Conservation (phyloP, 208 protist species). For the Sergeia podlipaevii region DNA sequence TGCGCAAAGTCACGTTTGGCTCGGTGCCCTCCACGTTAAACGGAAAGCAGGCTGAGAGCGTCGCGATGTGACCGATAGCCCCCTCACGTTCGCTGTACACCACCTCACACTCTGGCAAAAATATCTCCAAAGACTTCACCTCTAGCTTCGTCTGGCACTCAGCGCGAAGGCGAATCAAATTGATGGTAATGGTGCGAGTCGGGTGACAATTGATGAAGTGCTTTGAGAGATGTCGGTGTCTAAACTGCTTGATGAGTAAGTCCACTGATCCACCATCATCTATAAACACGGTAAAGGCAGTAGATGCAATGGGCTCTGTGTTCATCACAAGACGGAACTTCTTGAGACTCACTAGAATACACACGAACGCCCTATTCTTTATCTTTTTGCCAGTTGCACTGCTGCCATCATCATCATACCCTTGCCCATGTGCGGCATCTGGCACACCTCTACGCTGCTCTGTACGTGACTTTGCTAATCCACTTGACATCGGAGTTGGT, state of each 20-base stretch:
- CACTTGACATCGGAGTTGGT: neutral
- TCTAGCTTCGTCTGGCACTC: conserved; percentile 87
- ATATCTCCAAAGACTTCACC: conserved; percentile 82
- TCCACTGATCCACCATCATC: conserved; percentile 54
- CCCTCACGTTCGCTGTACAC: conserved; percentile 32
- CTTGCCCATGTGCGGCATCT: neutral
- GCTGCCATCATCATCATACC: neutral
- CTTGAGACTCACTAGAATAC: conserved; percentile 59
- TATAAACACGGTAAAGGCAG: conserved; percentile 61
- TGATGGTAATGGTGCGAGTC: conserved; percentile 31
- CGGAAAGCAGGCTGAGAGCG: conserved; percentile 44
- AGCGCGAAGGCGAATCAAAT: conserved; percentile 40
- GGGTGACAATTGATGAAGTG: conserved; percentile 28
- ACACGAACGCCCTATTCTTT: conserved; percentile 13
- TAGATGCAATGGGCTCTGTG: conserved; percentile 61
- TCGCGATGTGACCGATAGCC: conserved; percentile 14
- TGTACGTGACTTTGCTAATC: neutral
- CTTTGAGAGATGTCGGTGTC: neutral
- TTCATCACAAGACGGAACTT: conserved; percentile 61
- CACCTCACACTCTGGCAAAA: conserved; percentile 51
- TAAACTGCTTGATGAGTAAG: conserved; percentile 36
- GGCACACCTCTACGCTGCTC: neutral
- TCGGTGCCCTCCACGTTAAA: conserved; percentile 44
- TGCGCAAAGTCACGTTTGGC: conserved; percentile 56
- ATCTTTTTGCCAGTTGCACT: neutral